Percentiles rank a stretch among this genome's conserved stretches.
These are phyloP conservation scores for Anethum foeniculum DNA, from an alignment of 140 eudicot genomes.

Conservation along the genomic window DNA sequence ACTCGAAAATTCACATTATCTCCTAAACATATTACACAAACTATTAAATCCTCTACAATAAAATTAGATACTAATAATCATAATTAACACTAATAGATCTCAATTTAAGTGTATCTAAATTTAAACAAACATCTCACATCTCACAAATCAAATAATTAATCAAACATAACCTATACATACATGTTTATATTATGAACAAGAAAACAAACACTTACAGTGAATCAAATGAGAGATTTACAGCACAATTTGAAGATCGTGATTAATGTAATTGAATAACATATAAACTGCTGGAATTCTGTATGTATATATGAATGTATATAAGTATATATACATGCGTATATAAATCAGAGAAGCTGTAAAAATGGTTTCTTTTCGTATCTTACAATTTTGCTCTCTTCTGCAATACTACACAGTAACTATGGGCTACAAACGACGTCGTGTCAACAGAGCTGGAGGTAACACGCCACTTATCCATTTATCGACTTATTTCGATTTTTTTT, in stretches of 20 bases:
- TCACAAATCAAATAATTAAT: background rate
- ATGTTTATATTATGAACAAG: background rate
- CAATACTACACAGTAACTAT: background rate
- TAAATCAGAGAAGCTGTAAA: background rate
- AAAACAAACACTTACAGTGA: conserved; percentile 1
- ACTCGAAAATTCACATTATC: background rate
- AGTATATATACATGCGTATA: no score
- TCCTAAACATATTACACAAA: background rate
- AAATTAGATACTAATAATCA: background rate
- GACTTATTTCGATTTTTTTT: no score
- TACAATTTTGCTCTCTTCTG: background rate
- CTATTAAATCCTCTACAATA: background rate
- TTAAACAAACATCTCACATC: background rate
- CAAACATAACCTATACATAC: background rate
- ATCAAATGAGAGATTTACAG: background rate
- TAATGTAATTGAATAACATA: no score
- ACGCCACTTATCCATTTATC: no score
- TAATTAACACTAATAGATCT: background rate
- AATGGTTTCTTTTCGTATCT: background rate
- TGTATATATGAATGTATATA: background rate
- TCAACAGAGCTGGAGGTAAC: no score
- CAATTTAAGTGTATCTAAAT: background rate
- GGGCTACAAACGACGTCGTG: background rate
- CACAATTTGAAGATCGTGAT: background rate
- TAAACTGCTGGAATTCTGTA: background rate